These are phyloP conservation scores for Sanghuangporus weigelae DNA, from an alignment of 1,284 basidiomycete genomes.

Conservation along the genomic window DNA sequence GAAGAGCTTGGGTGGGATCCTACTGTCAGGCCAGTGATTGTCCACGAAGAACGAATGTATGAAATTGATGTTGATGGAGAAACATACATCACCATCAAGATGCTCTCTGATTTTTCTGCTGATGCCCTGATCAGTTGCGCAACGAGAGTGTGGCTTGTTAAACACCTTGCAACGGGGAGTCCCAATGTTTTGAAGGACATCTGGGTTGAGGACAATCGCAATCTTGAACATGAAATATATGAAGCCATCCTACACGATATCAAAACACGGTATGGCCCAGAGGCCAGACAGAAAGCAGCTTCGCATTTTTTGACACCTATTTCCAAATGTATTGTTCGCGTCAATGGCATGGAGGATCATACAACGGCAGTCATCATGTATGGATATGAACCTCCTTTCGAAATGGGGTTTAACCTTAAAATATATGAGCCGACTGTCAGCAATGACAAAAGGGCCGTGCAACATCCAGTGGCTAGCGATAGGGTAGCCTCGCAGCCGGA, in stretches of 20 bases:
- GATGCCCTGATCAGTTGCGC: background rate
- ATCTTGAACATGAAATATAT: background rate
- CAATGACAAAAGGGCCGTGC: background rate
- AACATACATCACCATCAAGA: background rate
- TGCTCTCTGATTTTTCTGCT: background rate
- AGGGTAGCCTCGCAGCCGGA: background rate
- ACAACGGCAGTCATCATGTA: background rate
- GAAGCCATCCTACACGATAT: background rate
- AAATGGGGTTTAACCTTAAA: background rate
- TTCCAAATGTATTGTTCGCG: background rate
- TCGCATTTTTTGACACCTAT: background rate
- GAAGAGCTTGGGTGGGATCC: conserved; percentile 2
- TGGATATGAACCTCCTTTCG: background rate
- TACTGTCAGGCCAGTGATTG: background rate
- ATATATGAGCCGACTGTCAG: too few relatives aligned
- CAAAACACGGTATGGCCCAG: background rate
- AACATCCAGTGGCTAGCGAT: background rate
- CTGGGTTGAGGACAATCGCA: background rate
- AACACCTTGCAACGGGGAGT: background rate
- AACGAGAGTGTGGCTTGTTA: background rate
- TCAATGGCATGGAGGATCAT: background rate
- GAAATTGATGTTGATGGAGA: background rate
- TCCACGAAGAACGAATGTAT: background rate
- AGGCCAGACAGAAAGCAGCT: background rate
- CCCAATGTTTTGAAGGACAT: background rate